Evolutionary conservation across 805 yeast species (phyloP).

Genomic region (Scheffersomyces lignosus): DNA sequence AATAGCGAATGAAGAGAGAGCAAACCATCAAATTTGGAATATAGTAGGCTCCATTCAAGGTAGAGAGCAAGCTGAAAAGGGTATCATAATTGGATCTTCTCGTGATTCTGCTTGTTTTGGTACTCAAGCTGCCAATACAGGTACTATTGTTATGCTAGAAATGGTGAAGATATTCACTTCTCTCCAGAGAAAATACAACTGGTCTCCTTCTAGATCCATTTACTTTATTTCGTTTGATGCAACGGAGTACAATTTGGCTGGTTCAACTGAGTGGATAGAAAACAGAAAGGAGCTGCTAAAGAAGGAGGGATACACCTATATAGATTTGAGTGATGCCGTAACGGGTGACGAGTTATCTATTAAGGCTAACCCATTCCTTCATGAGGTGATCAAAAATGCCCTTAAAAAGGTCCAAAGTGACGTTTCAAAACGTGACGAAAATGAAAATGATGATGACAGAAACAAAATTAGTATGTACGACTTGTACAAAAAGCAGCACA

Average conservation of each 20-base stretch:
- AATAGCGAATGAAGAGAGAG: conserved; percentile 42
- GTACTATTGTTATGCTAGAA: conserved; percentile 71
- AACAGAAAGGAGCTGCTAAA: conserved; percentile 50
- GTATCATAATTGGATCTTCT: conserved; percentile 77
- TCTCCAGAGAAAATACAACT: conserved; percentile 61
- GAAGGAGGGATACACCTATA: conserved; percentile 64
- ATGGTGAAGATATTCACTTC: conserved; percentile 66
- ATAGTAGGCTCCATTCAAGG: conserved; percentile 78
- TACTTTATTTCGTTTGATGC: conserved; percentile 87
- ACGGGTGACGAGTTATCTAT: conserved; percentile 54
- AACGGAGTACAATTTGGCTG: conserved; percentile 75
- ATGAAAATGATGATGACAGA: conserved; percentile 4
- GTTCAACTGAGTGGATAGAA: conserved; percentile 78
- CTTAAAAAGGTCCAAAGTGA: conserved; percentile 27
- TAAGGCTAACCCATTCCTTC: conserved; percentile 65
- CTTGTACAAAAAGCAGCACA: conserved; percentile 22
- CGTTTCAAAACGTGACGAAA: conserved; percentile 3
- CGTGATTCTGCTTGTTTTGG: conserved; percentile 79
- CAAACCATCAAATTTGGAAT: conserved; percentile 72
- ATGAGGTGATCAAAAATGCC: conserved; percentile 44
- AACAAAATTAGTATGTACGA: conserved; percentile 23
- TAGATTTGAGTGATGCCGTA: conserved; percentile 71
- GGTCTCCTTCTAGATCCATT: conserved; percentile 83
- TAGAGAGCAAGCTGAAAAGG: conserved; percentile 71
- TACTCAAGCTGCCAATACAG: conserved; percentile 69